phyloP scores from a whole-genome alignment of 768 basidiomycete species.

The Lentinula lateritia region DNA sequence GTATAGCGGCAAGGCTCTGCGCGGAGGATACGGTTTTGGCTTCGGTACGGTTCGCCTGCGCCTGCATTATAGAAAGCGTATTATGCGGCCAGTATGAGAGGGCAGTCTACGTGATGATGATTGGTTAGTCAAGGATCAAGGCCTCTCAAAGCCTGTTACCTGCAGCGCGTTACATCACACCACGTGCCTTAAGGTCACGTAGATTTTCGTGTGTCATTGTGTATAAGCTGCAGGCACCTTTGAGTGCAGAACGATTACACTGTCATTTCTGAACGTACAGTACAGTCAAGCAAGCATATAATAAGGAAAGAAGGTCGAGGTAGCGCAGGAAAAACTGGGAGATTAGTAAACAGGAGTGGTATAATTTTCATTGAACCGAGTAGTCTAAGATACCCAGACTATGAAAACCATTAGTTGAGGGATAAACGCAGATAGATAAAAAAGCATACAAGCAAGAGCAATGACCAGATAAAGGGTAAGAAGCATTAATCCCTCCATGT shows the following conservation, averaged over 20 bases:
- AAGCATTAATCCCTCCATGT: constrained; percentile 88
- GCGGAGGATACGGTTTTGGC: constrained; percentile 43
- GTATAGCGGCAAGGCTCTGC: constrained; percentile 65
- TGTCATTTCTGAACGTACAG: too few relatives aligned
- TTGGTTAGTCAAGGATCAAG: too few relatives aligned
- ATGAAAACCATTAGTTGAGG: background rate
- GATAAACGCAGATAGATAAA: background rate
- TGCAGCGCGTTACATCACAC: too few relatives aligned
- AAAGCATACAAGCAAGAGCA: constrained; percentile 64
- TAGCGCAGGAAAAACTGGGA: background rate
- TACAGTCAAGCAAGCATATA: too few relatives aligned
- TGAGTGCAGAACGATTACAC: too few relatives aligned
- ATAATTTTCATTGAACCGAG: background rate
- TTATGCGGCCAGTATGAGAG: background rate
- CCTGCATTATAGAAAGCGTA: constrained; percentile 27
- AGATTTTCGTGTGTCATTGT: too few relatives aligned
- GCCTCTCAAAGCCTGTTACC: too few relatives aligned
- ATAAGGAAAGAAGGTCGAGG: too few relatives aligned
- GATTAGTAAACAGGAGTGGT: background rate
- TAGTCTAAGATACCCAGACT: background rate
- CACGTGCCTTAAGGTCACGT: too few relatives aligned
- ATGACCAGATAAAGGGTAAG: constrained; percentile 74
- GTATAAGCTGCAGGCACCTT: too few relatives aligned
- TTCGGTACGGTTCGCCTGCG: constrained; percentile 27
- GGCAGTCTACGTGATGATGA: too few relatives aligned